phyloP scores from a whole-genome alignment of 805 yeast species.

The Cyberlindnera maclurae region DNA sequence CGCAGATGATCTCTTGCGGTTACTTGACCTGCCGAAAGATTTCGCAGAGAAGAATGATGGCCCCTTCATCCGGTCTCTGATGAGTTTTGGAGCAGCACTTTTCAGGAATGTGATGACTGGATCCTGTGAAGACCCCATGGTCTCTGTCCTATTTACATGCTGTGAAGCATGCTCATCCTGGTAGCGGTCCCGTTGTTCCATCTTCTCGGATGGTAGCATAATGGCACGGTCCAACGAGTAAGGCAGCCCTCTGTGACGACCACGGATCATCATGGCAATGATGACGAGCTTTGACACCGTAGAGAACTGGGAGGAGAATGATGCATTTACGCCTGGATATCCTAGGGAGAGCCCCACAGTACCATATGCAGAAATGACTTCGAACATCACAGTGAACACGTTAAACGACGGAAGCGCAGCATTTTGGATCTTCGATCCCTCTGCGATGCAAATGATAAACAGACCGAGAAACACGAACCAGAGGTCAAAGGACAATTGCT shows the following conservation, averaged over 20 bases:
- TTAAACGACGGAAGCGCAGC: constrained; percentile 43
- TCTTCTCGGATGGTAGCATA: constrained; percentile 66
- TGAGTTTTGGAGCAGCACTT: constrained; percentile 22
- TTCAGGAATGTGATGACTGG: constrained; percentile 25
- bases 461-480: constrained; percentile 90
- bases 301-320: constrained; percentile 68
- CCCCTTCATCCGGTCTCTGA: constrained; percentile 18
- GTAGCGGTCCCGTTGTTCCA: constrained; percentile 52
- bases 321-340: constrained; percentile 56
- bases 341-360: constrained; percentile 93
- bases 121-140: constrained; percentile 18
- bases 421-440: constrained; percentile 52
- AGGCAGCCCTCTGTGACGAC: constrained; percentile 95
- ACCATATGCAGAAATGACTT: constrained; percentile 91
- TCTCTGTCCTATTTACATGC: constrained; percentile 13
- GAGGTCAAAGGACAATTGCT: constrained; percentile 86
- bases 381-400: constrained; percentile 73
- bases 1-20: background rate
- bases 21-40: background rate
- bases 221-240: constrained; percentile 91
- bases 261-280: constrained; percentile 86
- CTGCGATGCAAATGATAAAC: constrained; percentile 82
- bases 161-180: constrained; percentile 21
- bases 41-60: constrained; percentile 17
- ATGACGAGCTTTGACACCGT: constrained; percentile 75